Percentiles rank a stretch among this genome's conserved stretches.
phyloP scores from a whole-genome alignment of 1,139 yeast genomes.

The Meyerozyma carpophila region DNA sequence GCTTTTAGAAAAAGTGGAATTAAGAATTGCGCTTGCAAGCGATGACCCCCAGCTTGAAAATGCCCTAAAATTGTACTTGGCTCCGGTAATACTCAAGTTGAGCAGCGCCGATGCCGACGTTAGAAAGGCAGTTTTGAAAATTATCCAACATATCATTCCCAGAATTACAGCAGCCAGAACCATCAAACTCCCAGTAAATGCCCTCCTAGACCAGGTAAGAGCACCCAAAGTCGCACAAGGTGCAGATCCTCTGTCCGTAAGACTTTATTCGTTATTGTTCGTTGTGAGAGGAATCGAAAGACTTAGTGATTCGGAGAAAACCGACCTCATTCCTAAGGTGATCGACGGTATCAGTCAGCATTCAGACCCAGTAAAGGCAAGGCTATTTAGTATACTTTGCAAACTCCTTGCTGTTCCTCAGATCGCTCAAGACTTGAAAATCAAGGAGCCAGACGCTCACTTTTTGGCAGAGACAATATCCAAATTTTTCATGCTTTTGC shows the following conservation, averaged over 20 bases:
- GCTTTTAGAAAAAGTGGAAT: constrained; percentile 71
- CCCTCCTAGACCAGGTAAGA: constrained; percentile 60
- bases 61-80: constrained; percentile 56
- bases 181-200: constrained; percentile 56
- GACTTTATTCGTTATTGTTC: constrained; percentile 62
- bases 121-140: constrained; percentile 60
- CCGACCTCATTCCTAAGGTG: constrained; percentile 41
- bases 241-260: constrained; percentile 48
- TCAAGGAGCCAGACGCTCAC: constrained; percentile 28
- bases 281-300: constrained; percentile 63
- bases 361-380: constrained; percentile 41
- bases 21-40: constrained; percentile 74
- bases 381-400: constrained; percentile 58
- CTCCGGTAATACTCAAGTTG: constrained; percentile 76
- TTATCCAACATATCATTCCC: constrained; percentile 62
- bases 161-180: constrained; percentile 55
- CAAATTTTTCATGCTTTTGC: constrained; percentile 52
- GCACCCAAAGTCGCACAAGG: constrained; percentile 40
- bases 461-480: constrained; percentile 45
- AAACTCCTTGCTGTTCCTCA: constrained; percentile 49
- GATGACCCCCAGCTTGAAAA: constrained; percentile 60
- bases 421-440: constrained; percentile 43
- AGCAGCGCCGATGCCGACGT: constrained; percentile 69
- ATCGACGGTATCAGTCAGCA: constrained; percentile 40
- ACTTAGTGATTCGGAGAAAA: constrained; percentile 27